Evolutionary conservation across 768 basidiomycete species (phyloP).

Genomic region (Lactarius hatsudake): DNA sequence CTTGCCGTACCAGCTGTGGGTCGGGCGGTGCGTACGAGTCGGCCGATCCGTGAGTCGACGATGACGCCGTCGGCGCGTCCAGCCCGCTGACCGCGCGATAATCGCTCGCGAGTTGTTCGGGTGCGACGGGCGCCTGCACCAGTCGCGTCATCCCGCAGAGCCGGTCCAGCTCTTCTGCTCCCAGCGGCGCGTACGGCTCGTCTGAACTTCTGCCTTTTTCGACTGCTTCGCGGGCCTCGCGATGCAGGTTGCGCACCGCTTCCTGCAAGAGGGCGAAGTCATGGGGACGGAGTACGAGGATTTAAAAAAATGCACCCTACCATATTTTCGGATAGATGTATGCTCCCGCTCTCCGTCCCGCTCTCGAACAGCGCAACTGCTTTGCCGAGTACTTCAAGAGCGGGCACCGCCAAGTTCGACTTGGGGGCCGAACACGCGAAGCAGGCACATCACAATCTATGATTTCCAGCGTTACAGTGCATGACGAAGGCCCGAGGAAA

Average conservation of each 20-base stretch:
- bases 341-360: constrained; percentile 29
- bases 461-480: not conserved
- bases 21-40: constrained; percentile 33
- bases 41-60: constrained; percentile 31
- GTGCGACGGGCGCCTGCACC: constrained; percentile 10
- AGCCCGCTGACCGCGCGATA: constrained; percentile 23
- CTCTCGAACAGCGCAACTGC: constrained; percentile 35
- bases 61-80: constrained; percentile 22
- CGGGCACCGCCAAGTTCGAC: constrained; percentile 37
- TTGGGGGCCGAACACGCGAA: constrained; percentile 40
- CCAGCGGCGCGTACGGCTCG: constrained; percentile 21
- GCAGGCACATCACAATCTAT: constrained; percentile 45
- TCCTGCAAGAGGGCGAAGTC: constrained; percentile 26
- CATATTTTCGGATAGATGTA: constrained; percentile 31
- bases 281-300: not conserved
- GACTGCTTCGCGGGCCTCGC: constrained; percentile 34
- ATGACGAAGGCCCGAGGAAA: constrained; percentile 1
- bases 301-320: not conserved
- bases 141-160: constrained; percentile 36
- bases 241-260: constrained; percentile 33
- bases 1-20: constrained; percentile 28
- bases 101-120: constrained; percentile 18
- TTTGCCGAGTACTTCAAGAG: constrained; percentile 38
- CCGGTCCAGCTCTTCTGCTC: constrained; percentile 34
- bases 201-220: constrained; percentile 26